Conservation (phyloP, 1,284 basidiomycete species). For the Sanghuangporus baumii region DNA sequence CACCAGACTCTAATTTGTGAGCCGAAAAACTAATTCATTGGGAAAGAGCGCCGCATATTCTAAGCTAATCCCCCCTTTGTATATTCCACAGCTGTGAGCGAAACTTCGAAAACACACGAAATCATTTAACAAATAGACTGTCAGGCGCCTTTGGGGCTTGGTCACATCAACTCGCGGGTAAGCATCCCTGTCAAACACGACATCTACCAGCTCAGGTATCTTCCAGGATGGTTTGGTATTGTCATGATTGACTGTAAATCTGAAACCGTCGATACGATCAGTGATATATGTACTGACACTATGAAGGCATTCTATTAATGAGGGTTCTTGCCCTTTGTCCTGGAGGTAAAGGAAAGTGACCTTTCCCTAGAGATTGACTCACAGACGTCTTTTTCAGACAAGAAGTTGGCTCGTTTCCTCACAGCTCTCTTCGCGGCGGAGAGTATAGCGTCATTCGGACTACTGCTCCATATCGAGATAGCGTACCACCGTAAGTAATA, state of each 20-base stretch:
- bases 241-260: conserved; percentile 5
- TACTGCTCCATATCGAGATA: conserved; percentile 3
- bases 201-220: not conserved
- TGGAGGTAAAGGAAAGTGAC: not conserved
- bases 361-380: not conserved
- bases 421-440: not conserved
- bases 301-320: conserved; percentile 5
- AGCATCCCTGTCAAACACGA: not conserved
- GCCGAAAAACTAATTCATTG: not conserved
- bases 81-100: not conserved
- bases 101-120: not conserved
- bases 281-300: not conserved
- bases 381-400: not conserved
- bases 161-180: conserved; percentile 5
- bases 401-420: not conserved
- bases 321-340: conserved; percentile 4
- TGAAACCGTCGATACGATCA: not conserved
- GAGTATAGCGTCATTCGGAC: not conserved
- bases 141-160: conserved; percentile 3
- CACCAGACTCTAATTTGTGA: not conserved
- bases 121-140: not conserved
- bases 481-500: not conserved
- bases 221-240: conserved; percentile 5
- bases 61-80: not conserved
- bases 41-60: not conserved